These are phyloP conservation scores for Seminavis robusta DNA, from an alignment of 108 stramenopile genomes.

Conservation along the genomic window DNA sequence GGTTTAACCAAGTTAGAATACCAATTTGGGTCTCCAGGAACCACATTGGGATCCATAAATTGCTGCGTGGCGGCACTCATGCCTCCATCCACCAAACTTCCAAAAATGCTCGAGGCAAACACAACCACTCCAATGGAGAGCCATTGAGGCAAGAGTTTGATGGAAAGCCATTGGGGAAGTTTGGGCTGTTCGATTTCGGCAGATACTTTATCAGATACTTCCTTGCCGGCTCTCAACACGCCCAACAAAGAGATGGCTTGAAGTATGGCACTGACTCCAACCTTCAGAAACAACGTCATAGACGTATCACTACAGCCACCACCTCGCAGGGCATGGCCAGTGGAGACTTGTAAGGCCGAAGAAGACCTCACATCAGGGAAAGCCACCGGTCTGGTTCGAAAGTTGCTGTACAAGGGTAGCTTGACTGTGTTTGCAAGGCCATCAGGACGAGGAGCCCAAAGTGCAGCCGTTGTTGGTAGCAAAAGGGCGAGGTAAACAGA, in stretches of 20 bases:
- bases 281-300: constrained; percentile 20
- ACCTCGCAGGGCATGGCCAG: too few species aligned
- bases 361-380: too few species aligned
- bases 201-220: neutral
- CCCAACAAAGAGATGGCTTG: constrained; percentile 15
- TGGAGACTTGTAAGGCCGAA: too few species aligned
- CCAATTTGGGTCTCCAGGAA: constrained; percentile 53
- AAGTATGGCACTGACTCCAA: neutral
- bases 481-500: too few species aligned
- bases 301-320: too few species aligned
- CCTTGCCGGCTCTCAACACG: neutral
- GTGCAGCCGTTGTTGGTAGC: too few species aligned
- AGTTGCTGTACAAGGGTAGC: too few species aligned
- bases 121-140: constrained; percentile 20
- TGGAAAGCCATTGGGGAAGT: too few species aligned
- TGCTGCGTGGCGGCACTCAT: constrained; percentile 50
- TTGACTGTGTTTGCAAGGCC: too few species aligned
- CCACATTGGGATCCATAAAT: constrained; percentile 33
- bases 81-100: constrained; percentile 35
- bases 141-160: constrained; percentile 9
- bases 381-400: too few species aligned
- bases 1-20: constrained; percentile 52
- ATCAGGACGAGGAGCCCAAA: too few species aligned
- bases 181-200: neutral
- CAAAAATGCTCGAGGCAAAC: constrained; percentile 37